Percentiles rank a stretch among this genome's conserved stretches.
Evolutionary conservation across 495 filamentous ascomycete species (phyloP).

Genomic region (Astrothelium macrocarpum): DNA sequence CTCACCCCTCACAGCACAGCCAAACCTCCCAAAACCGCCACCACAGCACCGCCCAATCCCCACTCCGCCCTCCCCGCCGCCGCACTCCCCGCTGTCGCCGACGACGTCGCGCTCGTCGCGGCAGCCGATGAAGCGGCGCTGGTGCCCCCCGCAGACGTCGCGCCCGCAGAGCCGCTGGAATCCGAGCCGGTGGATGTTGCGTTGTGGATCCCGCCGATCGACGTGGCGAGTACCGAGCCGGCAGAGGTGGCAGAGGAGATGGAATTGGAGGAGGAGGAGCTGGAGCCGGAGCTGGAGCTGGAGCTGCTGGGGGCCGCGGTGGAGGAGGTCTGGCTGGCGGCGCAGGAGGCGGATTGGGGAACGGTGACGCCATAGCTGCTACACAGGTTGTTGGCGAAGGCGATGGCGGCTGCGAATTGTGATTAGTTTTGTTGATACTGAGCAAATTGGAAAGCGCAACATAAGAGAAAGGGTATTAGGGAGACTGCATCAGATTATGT

Average conservation of each 20-base stretch:
- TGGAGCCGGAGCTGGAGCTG: slow-evolving; percentile 8
- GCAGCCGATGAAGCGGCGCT: neutral
- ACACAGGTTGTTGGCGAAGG: slow-evolving; percentile 45
- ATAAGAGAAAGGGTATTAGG: neutral
- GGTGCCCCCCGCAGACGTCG: neutral
- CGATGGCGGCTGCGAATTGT: slow-evolving; percentile 36
- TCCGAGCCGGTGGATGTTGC: slow-evolving; percentile 1
- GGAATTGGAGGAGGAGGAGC: neutral
- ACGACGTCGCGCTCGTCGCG: too few species aligned
- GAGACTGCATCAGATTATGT: too few species aligned
- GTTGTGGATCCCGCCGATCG: slow-evolving; percentile 14
- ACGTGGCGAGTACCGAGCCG: slow-evolving; percentile 8
- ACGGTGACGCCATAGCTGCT: slow-evolving; percentile 23
- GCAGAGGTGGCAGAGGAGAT: slow-evolving; percentile 10
- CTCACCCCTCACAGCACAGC: slow-evolving; percentile 17
- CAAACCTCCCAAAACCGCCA: slow-evolving; percentile 20
- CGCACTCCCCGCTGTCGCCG: slow-evolving; percentile 3
- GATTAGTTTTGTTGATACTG: neutral
- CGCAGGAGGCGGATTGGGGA: slow-evolving; percentile 26
- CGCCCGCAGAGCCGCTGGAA: neutral
- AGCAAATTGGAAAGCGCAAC: neutral
- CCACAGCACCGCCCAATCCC: slow-evolving; percentile 15
- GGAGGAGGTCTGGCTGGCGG: slow-evolving; percentile 10
- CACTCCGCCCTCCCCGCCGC: slow-evolving; percentile 4
- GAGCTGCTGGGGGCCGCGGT: slow-evolving; percentile 4